A percentile compares a stretch with the other conserved stretches of the same genome.
Conservation (phyloP, 176 grass and related monocot species). For the Paspalum notatum region DNA sequence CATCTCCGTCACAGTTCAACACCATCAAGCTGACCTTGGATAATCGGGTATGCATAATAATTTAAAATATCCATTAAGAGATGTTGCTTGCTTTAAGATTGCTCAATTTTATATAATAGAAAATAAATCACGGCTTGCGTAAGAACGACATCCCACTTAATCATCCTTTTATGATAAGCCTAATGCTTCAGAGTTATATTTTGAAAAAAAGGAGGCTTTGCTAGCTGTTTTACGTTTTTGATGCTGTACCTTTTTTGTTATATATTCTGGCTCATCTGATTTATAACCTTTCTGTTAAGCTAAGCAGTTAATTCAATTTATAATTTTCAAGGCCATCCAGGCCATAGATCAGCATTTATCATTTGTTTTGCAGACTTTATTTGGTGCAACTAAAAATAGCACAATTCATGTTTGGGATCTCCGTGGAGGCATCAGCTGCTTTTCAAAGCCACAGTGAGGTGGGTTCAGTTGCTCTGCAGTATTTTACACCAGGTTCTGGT, state of each 20-base stretch:
- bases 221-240: neutral
- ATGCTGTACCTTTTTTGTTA: slow-evolving; percentile 11
- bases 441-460: slow-evolving; percentile 92
- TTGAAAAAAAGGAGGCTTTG: neutral
- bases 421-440: slow-evolving; percentile 86
- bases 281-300: slow-evolving; percentile 21
- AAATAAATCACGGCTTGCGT: neutral
- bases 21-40: slow-evolving; percentile 70
- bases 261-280: neutral
- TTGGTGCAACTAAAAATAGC: slow-evolving; percentile 77
- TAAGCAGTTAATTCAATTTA: neutral
- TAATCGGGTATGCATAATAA: slow-evolving; percentile 56
- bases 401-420: slow-evolving; percentile 86
- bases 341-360: neutral
- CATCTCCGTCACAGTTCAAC: slow-evolving; percentile 69
- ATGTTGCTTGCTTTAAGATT: slow-evolving; percentile 7
- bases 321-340: neutral
- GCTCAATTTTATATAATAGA: neutral
- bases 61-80: neutral
- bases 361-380: slow-evolving; percentile 64
- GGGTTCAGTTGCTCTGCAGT: neutral
- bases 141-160: neutral
- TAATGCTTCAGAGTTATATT: neutral
- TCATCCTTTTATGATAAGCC: slow-evolving; percentile 2
- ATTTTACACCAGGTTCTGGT: slow-evolving; percentile 6